Evolutionary conservation across 1,284 basidiomycete species (phyloP).

Genomic region (Dichomitus squalens): DNA sequence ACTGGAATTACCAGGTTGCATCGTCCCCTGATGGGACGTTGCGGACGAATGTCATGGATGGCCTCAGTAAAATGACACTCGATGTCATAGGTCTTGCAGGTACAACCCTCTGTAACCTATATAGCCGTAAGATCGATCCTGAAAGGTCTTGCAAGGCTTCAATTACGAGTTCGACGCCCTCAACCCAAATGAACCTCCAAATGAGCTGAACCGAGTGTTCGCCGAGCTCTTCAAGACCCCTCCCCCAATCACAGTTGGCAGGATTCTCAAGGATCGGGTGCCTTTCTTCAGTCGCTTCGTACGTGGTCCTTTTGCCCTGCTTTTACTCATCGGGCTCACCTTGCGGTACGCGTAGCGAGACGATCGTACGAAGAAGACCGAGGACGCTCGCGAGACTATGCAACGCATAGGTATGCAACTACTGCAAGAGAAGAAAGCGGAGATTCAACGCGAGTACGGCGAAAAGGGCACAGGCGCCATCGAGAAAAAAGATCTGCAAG

Average conservation of each 20-base stretch:
- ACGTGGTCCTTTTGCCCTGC: not conserved
- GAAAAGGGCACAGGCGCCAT: conserved; percentile 59
- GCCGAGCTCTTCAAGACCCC: conserved; percentile 23
- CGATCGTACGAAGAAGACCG: conserved; percentile 1
- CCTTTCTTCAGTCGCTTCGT: conserved; percentile 19
- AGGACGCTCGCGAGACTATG: conserved; percentile 32
- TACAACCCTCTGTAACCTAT: not conserved
- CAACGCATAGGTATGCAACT: conserved; percentile 39
- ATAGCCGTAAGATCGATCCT: not conserved
- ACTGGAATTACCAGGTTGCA: conserved; percentile 23
- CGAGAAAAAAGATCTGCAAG: conserved; percentile 48
- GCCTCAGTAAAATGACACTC: conserved; percentile 46
- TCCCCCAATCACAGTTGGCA: not conserved
- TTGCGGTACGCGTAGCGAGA: not conserved
- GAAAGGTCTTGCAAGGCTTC: conserved; percentile 32
- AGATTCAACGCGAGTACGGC: conserved; percentile 42
- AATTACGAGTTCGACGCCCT: conserved; percentile 47
- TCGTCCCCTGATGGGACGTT: conserved; percentile 2
- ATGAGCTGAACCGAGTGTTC: conserved; percentile 45
- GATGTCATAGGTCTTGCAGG: conserved; percentile 54
- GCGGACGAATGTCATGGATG: conserved; percentile 40
- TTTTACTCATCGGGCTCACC: not conserved
- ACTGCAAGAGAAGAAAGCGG: conserved; percentile 43
- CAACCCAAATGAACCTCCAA: conserved; percentile 22
- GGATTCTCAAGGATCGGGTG: conserved; percentile 13